Evolutionary conservation across 352 stramenopile genomes (phyloP).

Genomic region (Phytophthora constricta): DNA sequence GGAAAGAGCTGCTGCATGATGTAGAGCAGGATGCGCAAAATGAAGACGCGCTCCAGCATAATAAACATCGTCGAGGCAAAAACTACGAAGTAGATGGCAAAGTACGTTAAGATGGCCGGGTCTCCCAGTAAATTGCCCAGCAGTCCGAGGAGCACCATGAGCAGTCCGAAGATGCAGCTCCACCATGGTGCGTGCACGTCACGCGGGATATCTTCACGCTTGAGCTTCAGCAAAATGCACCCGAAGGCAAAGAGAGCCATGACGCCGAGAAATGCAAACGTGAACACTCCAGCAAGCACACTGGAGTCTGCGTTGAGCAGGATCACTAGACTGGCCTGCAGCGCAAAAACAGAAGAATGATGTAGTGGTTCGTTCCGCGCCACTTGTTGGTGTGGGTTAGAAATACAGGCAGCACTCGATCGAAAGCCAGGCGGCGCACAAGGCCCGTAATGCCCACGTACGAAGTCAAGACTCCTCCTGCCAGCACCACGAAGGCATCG

Average conservation of each 20-base stretch:
- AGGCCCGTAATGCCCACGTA: slow-evolving; percentile 81
- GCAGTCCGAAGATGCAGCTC: slow-evolving; percentile 28
- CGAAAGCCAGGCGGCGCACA: slow-evolving; percentile 74
- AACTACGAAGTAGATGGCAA: slow-evolving; percentile 76
- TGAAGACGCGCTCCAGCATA: slow-evolving; percentile 69
- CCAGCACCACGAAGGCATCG: slow-evolving; percentile 92
- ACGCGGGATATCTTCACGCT: slow-evolving; percentile 74
- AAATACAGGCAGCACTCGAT: slow-evolving; percentile 62
- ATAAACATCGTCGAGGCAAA: slow-evolving; percentile 77
- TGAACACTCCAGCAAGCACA: slow-evolving; percentile 81
- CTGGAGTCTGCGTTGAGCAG: slow-evolving; percentile 67
- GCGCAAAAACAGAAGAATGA: slow-evolving; percentile 68
- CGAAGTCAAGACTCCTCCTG: slow-evolving; percentile 84
- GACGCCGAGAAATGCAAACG: slow-evolving; percentile 82
- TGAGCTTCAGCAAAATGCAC: slow-evolving; percentile 86
- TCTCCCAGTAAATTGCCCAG: no score
- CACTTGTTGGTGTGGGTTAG: slow-evolving; percentile 54
- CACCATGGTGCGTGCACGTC: slow-evolving; percentile 62
- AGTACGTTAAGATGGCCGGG: slow-evolving; percentile 81
- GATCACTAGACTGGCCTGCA: slow-evolving; percentile 69
- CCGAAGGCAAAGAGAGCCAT: slow-evolving; percentile 84
- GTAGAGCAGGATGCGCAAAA: slow-evolving; percentile 42
- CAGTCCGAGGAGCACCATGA: no score
- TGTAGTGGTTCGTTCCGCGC: slow-evolving; percentile 77
- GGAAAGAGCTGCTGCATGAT: slow-evolving; percentile 48